Evolutionary conservation across 2,329 filamentous ascomycete genomes (phyloP).

Genomic region (Talaromyces sp.): DNA sequence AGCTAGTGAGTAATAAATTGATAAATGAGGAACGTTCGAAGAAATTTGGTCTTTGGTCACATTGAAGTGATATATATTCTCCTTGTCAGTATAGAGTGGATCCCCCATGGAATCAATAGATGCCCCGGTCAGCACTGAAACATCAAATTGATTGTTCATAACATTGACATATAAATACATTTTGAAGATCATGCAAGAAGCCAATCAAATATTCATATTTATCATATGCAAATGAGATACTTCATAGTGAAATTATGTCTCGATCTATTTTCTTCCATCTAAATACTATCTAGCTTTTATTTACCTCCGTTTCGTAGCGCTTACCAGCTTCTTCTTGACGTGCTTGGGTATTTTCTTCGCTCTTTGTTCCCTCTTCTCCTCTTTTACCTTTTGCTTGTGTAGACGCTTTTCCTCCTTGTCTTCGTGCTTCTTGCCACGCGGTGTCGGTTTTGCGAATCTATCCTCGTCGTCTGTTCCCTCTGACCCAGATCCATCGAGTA

Average conservation of each 20-base stretch:
- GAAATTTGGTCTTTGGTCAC: too few species aligned
- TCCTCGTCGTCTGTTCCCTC: conserved; percentile 37
- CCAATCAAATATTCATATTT: too few species aligned
- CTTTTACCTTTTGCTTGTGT: conserved; percentile 88
- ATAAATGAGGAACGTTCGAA: background rate
- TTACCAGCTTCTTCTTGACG: conserved; percentile 82
- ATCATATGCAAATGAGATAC: too few species aligned
- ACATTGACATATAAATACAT: too few species aligned
- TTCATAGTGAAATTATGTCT: too few species aligned
- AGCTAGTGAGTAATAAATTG: background rate
- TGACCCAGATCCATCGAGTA: conserved; percentile 33
- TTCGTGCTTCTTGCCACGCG: conserved; percentile 77
- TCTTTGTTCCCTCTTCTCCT: conserved; percentile 88
- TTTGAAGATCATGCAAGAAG: too few species aligned
- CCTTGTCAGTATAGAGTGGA: too few species aligned
- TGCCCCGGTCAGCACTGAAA: too few species aligned
- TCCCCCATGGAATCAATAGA: too few species aligned
- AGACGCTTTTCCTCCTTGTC: conserved; percentile 86
- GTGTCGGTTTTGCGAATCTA: conserved; percentile 59
- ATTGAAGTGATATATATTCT: too few species aligned
- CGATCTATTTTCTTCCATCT: background rate
- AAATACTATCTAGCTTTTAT: background rate
- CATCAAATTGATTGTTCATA: too few species aligned
- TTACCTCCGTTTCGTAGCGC: conserved; percentile 35
- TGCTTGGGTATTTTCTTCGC: conserved; percentile 96